Percentiles rank a stretch among this genome's conserved stretches.
Conservation (phyloP, 2,329 filamentous ascomycete species). For the Diaporthe velutina region DNA sequence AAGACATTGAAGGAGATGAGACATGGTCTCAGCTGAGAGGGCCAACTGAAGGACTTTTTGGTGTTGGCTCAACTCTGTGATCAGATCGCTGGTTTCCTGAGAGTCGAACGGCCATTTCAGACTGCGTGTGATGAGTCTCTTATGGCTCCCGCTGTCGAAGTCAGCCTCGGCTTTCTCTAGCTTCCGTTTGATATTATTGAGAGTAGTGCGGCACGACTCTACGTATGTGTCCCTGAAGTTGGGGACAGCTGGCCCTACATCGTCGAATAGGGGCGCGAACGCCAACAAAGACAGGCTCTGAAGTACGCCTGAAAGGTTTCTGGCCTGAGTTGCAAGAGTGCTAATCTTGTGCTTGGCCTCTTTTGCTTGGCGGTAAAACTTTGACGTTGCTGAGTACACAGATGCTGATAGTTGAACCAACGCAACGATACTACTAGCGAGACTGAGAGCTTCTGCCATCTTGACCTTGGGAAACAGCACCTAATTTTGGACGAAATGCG, state of each 20-base stretch:
- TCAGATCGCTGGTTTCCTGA: background rate
- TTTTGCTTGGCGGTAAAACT: background rate
- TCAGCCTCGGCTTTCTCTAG: background rate
- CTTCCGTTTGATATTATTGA: background rate
- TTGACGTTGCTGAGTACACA: background rate
- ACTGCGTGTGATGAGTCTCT: background rate
- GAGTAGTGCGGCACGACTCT: background rate
- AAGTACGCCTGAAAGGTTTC: background rate
- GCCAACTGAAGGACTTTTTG: background rate
- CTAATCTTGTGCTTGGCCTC: background rate
- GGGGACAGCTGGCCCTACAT: rapidly evolving
- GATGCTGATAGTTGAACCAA: background rate
- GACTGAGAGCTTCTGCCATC: background rate
- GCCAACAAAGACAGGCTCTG: background rate
- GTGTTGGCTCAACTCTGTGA: background rate
- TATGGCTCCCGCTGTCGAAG: background rate
- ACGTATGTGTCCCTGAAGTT: background rate
- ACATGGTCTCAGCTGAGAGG: background rate
- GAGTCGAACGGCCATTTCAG: background rate
- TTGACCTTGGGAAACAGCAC: background rate
- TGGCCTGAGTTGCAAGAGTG: background rate
- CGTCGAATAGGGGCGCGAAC: background rate
- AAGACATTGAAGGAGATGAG: background rate
- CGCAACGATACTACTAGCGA: background rate
- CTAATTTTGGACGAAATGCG: background rate